phyloP scores from a whole-genome alignment of 2,329 filamentous ascomycete species.

The Aspergillus carbonarius region DNA sequence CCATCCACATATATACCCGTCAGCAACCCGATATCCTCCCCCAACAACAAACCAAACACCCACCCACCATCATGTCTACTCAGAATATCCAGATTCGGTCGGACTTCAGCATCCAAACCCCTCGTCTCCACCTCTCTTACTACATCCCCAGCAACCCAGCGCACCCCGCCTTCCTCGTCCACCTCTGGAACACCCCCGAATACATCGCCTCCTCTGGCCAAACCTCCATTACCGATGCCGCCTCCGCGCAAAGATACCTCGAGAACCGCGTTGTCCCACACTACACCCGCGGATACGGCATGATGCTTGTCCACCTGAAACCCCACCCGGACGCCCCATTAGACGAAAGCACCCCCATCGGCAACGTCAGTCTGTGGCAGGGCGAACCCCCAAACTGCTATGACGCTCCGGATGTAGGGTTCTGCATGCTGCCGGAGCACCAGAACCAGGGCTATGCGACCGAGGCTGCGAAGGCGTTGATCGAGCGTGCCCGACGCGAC shows the following conservation, averaged over 20 bases:
- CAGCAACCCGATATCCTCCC: too few relatives aligned
- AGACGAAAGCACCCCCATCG: background rate
- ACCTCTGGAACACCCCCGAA: constrained; percentile 22
- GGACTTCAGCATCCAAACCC: constrained; percentile 14
- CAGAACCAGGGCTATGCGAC: background rate
- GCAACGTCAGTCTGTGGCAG: background rate
- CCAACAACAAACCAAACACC: too few relatives aligned
- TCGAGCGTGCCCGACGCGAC: background rate
- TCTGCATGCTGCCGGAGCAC: background rate
- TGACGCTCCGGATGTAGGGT: background rate
- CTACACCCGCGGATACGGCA: background rate
- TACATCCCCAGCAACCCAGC: constrained; percentile 11
- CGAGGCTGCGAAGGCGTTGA: background rate
- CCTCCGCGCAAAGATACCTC: background rate
- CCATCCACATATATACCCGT: too few relatives aligned
- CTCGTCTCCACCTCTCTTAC: constrained; percentile 18
- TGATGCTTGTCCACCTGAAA: background rate
- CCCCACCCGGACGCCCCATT: background rate
- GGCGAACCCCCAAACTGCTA: background rate
- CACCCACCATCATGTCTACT: background rate
- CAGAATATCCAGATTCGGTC: background rate
- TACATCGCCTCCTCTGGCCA: constrained; percentile 14
- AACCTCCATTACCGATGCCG: constrained; percentile 11
- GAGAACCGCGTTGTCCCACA: background rate
- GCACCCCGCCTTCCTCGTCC: constrained; percentile 18